These are phyloP conservation scores for Paraleonurus japonicus DNA, from an alignment of 257 asterid genomes.

Conservation along the genomic window DNA sequence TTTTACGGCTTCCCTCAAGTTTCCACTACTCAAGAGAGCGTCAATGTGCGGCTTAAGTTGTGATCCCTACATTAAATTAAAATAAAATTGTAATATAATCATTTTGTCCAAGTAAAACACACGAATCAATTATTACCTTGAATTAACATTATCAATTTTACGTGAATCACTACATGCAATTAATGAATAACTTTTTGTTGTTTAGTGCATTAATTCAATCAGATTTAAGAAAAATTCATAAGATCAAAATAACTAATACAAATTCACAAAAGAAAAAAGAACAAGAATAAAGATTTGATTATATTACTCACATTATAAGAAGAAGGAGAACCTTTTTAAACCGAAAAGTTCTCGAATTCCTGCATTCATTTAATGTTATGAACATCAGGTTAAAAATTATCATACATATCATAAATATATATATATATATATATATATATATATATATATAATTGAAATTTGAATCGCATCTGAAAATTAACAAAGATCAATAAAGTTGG, in stretches of 20 bases:
- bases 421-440: no score
- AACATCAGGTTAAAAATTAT: neutral
- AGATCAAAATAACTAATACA: neutral
- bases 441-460: no score
- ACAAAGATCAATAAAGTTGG: neutral
- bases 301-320: constrained; percentile 39
- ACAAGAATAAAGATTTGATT: neutral
- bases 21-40: constrained; percentile 51
- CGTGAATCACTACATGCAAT: neutral
- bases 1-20: constrained; percentile 66
- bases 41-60: constrained; percentile 46
- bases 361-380: constrained; percentile 20
- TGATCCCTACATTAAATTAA: constrained; percentile 35
- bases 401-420: neutral
- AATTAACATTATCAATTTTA: neutral
- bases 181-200: neutral
- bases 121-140: neutral
- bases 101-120: neutral
- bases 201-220: neutral
- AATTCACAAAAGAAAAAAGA: neutral
- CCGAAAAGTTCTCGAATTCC: constrained; percentile 48
- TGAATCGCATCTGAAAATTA: no score
- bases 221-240: neutral
- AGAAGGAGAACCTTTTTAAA: constrained; percentile 40
- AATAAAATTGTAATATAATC: neutral